Base-by-base conservation (phyloP, 2,329 filamentous ascomycete genomes). In the Pestalotiopsis sp. region DNA sequence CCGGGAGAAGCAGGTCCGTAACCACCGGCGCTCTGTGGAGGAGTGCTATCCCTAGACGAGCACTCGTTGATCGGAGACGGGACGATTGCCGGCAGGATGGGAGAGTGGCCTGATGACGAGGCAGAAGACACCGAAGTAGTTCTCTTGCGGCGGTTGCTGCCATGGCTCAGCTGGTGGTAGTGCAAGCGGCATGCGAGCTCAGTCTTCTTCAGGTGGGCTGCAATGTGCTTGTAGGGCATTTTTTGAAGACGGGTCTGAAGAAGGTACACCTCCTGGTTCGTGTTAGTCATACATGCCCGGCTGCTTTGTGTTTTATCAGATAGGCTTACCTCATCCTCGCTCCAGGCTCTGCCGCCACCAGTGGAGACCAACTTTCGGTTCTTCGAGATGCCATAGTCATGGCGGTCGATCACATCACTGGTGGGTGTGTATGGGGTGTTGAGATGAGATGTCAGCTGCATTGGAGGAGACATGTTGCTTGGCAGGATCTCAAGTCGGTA, bases 201-300 rank as follows among this genome's bases (percentile, higher is more conserved):
- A 0, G 93, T 96, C 85, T 96, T 97, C 82, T 94, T 93, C 73
- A 96, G 84, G 75, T 95, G 91, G 69, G 91, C 89, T 69, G 93
- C 93, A 77, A 96, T 96, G 79, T 95, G 92, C 85, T 95, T 96
- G 82, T 96, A 96, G 0, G 93, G 93, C 90, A 95, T 94, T 82
- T 95, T 95, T 76, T 95, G 92, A 76, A 93, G 88, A 69, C 93
- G 92, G 70, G 92, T 95, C 81, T 94, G 92, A 70, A 96, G 87
- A 67, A 96, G 90, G 79, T 95, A 96, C 68, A 90, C 87, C 82
- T 96, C 93, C 93, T 95, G 71, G 71, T 60, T 52, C 4, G 31
- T 70, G 58, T 58, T 60, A 27, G 56, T 36, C 36, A 66, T 20
- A 31, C 45, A 27, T 41, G 12, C 13, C 14, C 27, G 31, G 14